Evolutionary conservation across 768 basidiomycete genomes (phyloP).

Genomic region (Pisolithus microcarpus): DNA sequence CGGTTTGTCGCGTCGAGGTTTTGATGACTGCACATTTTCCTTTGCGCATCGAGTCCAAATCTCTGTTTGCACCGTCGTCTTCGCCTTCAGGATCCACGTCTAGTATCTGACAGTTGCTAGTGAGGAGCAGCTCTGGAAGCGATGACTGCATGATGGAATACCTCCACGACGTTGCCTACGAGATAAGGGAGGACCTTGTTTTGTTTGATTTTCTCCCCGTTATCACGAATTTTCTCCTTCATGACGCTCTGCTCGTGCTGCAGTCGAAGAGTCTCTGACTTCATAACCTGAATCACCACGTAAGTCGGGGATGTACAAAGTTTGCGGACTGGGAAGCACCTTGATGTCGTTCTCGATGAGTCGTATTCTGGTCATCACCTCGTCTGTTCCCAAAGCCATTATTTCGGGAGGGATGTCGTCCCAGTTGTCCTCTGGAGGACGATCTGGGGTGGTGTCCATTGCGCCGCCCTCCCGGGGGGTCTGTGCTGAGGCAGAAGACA

Average conservation of each 20-base stretch:
- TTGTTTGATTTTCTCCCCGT: slow-evolving; percentile 97
- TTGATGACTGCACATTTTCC: slow-evolving; percentile 99
- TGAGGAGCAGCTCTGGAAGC: background rate
- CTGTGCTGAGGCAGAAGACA: slow-evolving; percentile 25
- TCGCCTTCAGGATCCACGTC: slow-evolving; percentile 91
- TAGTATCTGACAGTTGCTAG: slow-evolving; percentile 56
- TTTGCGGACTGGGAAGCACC: slow-evolving; percentile 32
- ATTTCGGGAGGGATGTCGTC: slow-evolving; percentile 91
- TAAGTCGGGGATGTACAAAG: background rate
- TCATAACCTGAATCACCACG: slow-evolving; percentile 70
- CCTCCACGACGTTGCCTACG: slow-evolving; percentile 96
- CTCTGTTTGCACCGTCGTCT: slow-evolving; percentile 93
- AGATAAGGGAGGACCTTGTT: slow-evolving; percentile 98
- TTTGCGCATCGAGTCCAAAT: slow-evolving; percentile 92
- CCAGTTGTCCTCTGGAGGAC: slow-evolving; percentile 72
- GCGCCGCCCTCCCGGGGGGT: slow-evolving; percentile 30
- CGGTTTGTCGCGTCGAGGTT: slow-evolving; percentile 96
- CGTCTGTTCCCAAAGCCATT: slow-evolving; percentile 67
- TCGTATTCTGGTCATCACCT: slow-evolving; percentile 82
- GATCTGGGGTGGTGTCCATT: slow-evolving; percentile 76
- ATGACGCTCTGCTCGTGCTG: slow-evolving; percentile 93
- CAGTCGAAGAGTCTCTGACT: slow-evolving; percentile 85
- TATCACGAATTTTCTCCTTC: slow-evolving; percentile 98
- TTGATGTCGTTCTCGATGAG: slow-evolving; percentile 97
- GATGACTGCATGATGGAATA: slow-evolving; percentile 29